Evolutionary conservation across 768 basidiomycete genomes (phyloP), one percentile per base, ranked within the genome.

Genomic region (Peribolospora kevripleyi): DNA sequence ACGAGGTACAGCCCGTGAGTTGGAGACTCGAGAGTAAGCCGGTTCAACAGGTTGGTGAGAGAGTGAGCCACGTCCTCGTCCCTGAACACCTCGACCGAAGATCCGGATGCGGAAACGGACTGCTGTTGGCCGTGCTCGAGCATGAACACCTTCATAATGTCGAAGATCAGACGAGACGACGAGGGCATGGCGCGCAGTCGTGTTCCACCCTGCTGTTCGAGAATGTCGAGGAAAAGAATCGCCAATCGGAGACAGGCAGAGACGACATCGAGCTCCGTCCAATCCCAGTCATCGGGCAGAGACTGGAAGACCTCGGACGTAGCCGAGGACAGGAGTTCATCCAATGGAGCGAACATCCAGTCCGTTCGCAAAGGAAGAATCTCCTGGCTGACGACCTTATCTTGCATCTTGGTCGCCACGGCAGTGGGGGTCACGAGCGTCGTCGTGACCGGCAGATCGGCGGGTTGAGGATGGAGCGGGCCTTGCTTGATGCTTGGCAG

Each of bases 91-190:
- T 88, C 82, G 48, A 72, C 76, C 2, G 58, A 43, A 10, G 56
- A 57, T 39, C 57, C 59, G 37, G 37, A 49, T 46, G 25, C 59
- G 55, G 73, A 70, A 10, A 67, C 69, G 47, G 59, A 67, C 52
- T 75, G 69, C 0, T 68, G 63, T 60, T 84, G 79, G 1, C 76
- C 84, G 64, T 91, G 84, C 65, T 97, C 90, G 39, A 97, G 76
- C 87, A 93, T 90, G 68, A 86, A 87, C 11, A 93, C 77, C 60
- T 84, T 84, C 84, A 93, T 90, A 59, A 86, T 81, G 14, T 73
- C 75, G 61, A 88, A 81, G 4, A 82, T 70, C 1, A 73, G 68
- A 58, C n/a, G 9, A 10, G 59, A 8, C 39, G 55, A 7, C 25
- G 41, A 39, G 14, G 51, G 38, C 42, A 7, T 14, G 0, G 9